A percentile compares a stretch with the other conserved stretches of the same genome.
These are phyloP conservation scores for Inosperma sp. DNA, from an alignment of 768 basidiomycete species.

Conservation along the genomic window DNA sequence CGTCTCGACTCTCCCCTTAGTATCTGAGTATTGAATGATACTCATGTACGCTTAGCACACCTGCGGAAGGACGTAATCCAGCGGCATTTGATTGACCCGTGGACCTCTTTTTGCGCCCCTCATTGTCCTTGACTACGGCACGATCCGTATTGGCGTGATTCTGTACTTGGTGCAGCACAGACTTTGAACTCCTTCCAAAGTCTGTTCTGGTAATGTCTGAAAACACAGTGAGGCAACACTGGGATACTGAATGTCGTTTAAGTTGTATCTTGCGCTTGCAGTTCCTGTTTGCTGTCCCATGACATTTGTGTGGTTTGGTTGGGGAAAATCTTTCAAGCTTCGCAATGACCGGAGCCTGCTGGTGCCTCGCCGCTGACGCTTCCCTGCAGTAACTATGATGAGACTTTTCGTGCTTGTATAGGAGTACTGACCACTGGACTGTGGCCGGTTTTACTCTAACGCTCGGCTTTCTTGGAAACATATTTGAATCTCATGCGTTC, in stretches of 20 bases:
- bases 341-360: slow-evolving; percentile 6
- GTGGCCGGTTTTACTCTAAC: background rate
- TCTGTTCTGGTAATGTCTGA: slow-evolving; percentile 1
- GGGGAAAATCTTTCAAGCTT: slow-evolving; percentile 3
- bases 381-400: background rate
- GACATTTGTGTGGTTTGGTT: slow-evolving; percentile 4
- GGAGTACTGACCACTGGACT: background rate
- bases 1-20: background rate
- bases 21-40: background rate
- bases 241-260: background rate
- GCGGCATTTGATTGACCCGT: slow-evolving; percentile 1
- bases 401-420: background rate
- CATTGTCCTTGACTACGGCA: slow-evolving; percentile 2
- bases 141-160: slow-evolving; percentile 4
- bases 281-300: slow-evolving; percentile 2
- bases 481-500: slow-evolving; percentile 1
- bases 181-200: background rate
- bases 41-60: background rate
- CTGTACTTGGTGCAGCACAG: background rate
- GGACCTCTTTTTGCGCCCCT: slow-evolving; percentile 4
- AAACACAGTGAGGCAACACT: background rate
- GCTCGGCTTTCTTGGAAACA: background rate
- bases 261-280: slow-evolving; percentile 1
- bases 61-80: background rate
- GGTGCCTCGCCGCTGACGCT: slow-evolving; percentile 5